Evolutionary conservation across 2,329 filamentous ascomycete species (phyloP), one percentile per base, ranked within the genome.

Genomic region (Talaromyces sp.): DNA sequence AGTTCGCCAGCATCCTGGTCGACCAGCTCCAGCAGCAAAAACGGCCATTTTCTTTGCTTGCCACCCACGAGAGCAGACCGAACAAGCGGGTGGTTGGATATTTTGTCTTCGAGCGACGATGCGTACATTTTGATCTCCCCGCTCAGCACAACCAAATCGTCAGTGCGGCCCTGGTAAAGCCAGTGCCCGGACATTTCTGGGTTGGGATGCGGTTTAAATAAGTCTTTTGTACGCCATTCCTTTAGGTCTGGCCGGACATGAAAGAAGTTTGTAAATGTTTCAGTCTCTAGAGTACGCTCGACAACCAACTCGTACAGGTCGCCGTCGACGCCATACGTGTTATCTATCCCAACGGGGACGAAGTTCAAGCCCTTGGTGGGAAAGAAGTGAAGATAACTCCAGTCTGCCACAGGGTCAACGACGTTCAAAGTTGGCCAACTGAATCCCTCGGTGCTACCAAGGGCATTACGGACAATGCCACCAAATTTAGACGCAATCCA

Each of bases 381-480:
- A 46, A 65, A 61, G 26, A 69, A 68, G 8, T 51, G 19, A 6
- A 67, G 17, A 38, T 69, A 68, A 17, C 63, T 61, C 63, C 65
- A 68, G 35, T 64, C 62, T 14, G 61, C 56, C 9, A 31, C 50
- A 1, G 31, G 32, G 21, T 68, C 57, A 0, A 48, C 51, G 11
- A 65, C 61, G 0, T 55, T 27, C 10, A 41, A 46, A 0, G 60
- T 63, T n/a, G 64, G 63, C 55, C 66, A 69, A 8, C 58, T 57
- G 2, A 66, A 64, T 10, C 59, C 35, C 38, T 69, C 68, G 8
- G 66, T 68, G 43, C 64, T 69, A n/a, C 68, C 68, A n/a, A 73
- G 61, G 9, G 38, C 0, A 32, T 56, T 61, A 7, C 56, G 51
- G 12, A 61, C 8, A 6, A 12, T 55, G 7, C 56, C 59, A 12